These are phyloP conservation scores for Cryptococcus maquisensis DNA, from an alignment of 1,284 basidiomycete genomes.

Conservation along the genomic window DNA sequence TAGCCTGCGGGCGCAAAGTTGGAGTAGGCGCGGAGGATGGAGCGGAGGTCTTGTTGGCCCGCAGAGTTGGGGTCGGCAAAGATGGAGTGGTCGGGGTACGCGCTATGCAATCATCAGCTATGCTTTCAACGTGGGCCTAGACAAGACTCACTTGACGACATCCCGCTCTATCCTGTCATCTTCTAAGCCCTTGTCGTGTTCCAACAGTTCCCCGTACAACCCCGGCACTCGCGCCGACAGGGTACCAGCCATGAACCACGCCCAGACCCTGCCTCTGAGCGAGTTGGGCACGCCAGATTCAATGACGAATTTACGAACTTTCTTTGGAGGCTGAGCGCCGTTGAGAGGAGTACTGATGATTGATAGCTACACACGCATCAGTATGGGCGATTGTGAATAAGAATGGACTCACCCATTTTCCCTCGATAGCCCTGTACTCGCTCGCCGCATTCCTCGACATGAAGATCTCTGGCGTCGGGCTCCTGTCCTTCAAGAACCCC, in stretches of 20 bases:
- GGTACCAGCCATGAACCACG: slow-evolving; percentile 65
- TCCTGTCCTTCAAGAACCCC: slow-evolving; percentile 41
- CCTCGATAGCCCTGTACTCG: slow-evolving; percentile 37
- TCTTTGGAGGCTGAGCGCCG: slow-evolving; percentile 73
- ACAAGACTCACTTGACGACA: slow-evolving; percentile 44
- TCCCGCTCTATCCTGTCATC: slow-evolving; percentile 62
- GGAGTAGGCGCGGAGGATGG: slow-evolving; percentile 40
- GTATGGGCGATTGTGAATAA: background rate
- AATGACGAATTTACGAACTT: slow-evolving; percentile 70
- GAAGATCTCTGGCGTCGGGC: slow-evolving; percentile 40
- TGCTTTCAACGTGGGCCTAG: background rate
- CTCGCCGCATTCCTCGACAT: slow-evolving; percentile 23
- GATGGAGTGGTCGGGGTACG: slow-evolving; percentile 41
- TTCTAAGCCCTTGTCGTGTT: slow-evolving; percentile 57
- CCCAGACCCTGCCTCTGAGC: slow-evolving; percentile 80
- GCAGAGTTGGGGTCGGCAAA: slow-evolving; percentile 31
- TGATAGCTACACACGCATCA: slow-evolving; percentile 51
- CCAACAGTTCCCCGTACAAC: slow-evolving; percentile 63
- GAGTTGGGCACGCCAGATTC: slow-evolving; percentile 75
- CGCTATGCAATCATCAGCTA: background rate
- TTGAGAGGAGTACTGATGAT: slow-evolving; percentile 61
- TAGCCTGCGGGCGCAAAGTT: slow-evolving; percentile 63
- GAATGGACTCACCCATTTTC: slow-evolving; percentile 40
- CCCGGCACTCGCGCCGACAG: slow-evolving; percentile 65
- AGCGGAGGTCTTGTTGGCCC: slow-evolving; percentile 41